Percentiles rank a stretch among this genome's conserved stretches.
Conservation (phyloP, 2,329 filamentous ascomycete species). For the Claviceps maximensis region DNA sequence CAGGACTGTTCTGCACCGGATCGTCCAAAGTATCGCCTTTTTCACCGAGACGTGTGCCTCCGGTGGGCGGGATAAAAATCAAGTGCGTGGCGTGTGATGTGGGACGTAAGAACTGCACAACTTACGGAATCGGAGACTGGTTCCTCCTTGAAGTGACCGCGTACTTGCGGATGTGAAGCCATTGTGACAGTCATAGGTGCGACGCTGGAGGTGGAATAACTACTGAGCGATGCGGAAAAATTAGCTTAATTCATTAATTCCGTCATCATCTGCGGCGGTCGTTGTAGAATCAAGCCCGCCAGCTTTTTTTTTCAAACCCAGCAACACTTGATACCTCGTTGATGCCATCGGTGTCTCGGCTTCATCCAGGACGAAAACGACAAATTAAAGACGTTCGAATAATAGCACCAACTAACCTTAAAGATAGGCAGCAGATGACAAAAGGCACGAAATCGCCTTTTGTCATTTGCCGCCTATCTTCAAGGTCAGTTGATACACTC, state of each 20-base stretch:
- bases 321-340: background rate
- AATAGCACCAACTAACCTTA: background rate
- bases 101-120: constrained; percentile 3
- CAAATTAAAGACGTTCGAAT: background rate
- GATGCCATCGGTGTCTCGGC: background rate
- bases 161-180: constrained; percentile 10
- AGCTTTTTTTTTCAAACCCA: background rate
- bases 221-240: background rate
- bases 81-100: background rate
- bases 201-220: background rate
- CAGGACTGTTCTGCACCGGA: background rate
- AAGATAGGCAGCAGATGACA: background rate
- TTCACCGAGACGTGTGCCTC: constrained; percentile 2
- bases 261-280: background rate
- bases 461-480: too few relatives aligned
- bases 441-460: too few relatives aligned
- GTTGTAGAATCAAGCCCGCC: background rate
- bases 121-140: constrained; percentile 8
- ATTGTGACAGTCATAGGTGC: constrained; percentile 9
- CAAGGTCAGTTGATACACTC: too few relatives aligned
- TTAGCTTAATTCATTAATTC: background rate
- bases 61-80: constrained; percentile 1
- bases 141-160: constrained; percentile 11
- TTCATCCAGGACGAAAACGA: background rate
- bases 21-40: background rate